These are phyloP conservation scores for Cladophialophora immunda DNA, from an alignment of 2,329 filamentous ascomycete species.

Conservation along the genomic window DNA sequence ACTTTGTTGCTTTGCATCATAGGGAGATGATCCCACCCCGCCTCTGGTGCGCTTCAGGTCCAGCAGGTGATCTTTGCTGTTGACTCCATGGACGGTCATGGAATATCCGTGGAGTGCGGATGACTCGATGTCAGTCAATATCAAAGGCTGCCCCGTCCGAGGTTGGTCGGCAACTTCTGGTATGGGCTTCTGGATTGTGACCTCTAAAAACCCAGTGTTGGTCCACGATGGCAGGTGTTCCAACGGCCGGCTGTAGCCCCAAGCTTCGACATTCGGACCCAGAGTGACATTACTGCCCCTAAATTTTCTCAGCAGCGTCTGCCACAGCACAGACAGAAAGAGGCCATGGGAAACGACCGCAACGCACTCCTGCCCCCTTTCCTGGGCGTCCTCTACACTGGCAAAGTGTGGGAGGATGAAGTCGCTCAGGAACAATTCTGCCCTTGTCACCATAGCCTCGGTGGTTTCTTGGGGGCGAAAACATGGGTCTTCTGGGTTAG, in stretches of 20 bases:
- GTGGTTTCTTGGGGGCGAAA: slow-evolving; percentile 72
- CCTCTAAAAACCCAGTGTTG: slow-evolving; percentile 70
- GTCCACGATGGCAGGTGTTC: slow-evolving; percentile 68
- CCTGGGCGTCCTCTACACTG: slow-evolving; percentile 45
- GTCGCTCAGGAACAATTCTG: slow-evolving; percentile 71
- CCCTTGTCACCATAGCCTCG: slow-evolving; percentile 71
- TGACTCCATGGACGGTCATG: slow-evolving; percentile 68
- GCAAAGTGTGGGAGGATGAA: slow-evolving; percentile 68
- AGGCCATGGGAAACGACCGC: slow-evolving; percentile 85
- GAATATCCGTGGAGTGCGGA: slow-evolving; percentile 48
- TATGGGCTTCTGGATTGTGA: slow-evolving; percentile 41
- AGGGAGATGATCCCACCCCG: slow-evolving; percentile 79
- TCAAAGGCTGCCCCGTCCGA: neutral
- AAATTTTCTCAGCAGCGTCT: slow-evolving; percentile 67
- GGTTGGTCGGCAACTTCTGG: neutral
- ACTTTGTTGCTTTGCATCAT: slow-evolving; percentile 78
- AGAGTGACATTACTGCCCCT: slow-evolving; percentile 56
- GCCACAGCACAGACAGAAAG: slow-evolving; percentile 75
- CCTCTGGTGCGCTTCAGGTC: slow-evolving; percentile 81
- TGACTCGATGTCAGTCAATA: slow-evolving; percentile 24
- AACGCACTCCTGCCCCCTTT: slow-evolving; percentile 49
- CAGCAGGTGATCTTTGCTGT: slow-evolving; percentile 74
- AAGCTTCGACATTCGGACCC: slow-evolving; percentile 52
- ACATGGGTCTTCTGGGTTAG: slow-evolving; percentile 47
- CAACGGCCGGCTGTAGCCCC: slow-evolving; percentile 49